phyloP scores from a whole-genome alignment of 2,329 filamentous ascomycete genomes.

The Pyrenochaeta sp. region DNA sequence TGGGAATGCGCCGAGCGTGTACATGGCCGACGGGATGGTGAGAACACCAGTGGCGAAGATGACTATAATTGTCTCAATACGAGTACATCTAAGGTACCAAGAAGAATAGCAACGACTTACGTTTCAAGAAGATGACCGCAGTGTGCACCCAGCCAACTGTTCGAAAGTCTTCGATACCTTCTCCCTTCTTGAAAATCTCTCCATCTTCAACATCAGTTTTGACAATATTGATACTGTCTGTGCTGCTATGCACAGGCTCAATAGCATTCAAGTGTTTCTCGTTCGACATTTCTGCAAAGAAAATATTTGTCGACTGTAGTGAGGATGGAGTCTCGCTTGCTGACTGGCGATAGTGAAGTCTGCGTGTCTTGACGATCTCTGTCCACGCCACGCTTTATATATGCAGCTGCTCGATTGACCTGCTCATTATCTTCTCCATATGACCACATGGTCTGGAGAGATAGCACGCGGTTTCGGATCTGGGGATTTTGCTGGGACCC shows the following conservation, averaged over 20 bases:
- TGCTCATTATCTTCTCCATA: slow-evolving; percentile 5
- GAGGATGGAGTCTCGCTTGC: no score
- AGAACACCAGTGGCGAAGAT: slow-evolving; percentile 61
- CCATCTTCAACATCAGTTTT: slow-evolving; percentile 41
- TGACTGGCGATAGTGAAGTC: no score
- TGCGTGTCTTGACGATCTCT: no score
- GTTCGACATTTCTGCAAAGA: slow-evolving; percentile 25
- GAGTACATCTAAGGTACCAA: no score
- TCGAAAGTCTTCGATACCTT: slow-evolving; percentile 60
- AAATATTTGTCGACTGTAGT: no score
- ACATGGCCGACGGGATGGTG: slow-evolving; percentile 59
- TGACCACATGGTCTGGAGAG: slow-evolving; percentile 14
- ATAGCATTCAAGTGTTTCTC: slow-evolving; percentile 37
- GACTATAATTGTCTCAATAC: no score
- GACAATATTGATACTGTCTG: slow-evolving; percentile 26
- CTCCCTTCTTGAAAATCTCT: slow-evolving; percentile 60
- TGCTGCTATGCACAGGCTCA: slow-evolving; percentile 27
- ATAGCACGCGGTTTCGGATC: slow-evolving; percentile 29
- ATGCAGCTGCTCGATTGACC: slow-evolving; percentile 9
- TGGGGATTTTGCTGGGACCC: slow-evolving; percentile 25
- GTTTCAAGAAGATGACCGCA: slow-evolving; percentile 62
- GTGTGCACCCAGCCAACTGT: slow-evolving; percentile 62
- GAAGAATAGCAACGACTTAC: no score
- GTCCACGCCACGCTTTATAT: slow-evolving; percentile 13
- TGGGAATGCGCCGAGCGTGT: slow-evolving; percentile 56